Base-by-base conservation (phyloP, 208 protist genomes). In the Acanthamoeba polyphaga region DNA sequence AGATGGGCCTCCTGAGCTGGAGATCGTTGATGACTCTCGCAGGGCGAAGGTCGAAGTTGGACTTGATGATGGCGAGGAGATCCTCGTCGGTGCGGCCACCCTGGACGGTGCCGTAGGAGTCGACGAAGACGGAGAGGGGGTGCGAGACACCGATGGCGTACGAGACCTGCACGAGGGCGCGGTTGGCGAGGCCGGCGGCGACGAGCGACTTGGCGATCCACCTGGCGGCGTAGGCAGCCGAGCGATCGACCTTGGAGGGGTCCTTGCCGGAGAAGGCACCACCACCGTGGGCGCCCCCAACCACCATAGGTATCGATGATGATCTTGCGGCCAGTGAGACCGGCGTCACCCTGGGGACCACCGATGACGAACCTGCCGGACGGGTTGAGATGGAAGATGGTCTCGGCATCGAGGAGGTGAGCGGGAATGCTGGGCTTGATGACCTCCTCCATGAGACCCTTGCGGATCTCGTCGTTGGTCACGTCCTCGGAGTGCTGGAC, bases 251-350 rank as follows among this genome's bases (percentile, higher is more conserved):
- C 98, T 99, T 99, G 85, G 99, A 99, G 60, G 98, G 99, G 97
- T 99, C 99, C 98, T 99, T 99, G 93, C 99, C 99, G 58, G 99
- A 99, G 98, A 99, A 99, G 95, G 99, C 99, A 95, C 99, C 99
- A 96, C 99, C 99, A 95, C 99, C 99, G 97, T 99, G 99, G 38
- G 99, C 99, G 78, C 34, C 99, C 99, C 99, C 99, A 99, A 94
- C 99, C 99, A 95, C 99, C 99, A 97, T 99, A 99, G 8, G 99
- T 99, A 95, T 99, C 99, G 78, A 99, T 99, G 96, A 99, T 99
- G 95, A 99, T 99, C 98, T 99, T 99, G 95, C 99, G 98, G 92
- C 99, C 99, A 90, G 99, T 99, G 12, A 99, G 96, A 96, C 99
- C 99, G 95, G 99, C 99, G 96, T 99, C 99, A 96, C 99, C 99